A percentile compares a stretch with the other conserved stretches of the same genome.
These are phyloP conservation scores for Ploettnerulaceae sp. DNA, from an alignment of 2,329 filamentous ascomycete genomes.

Conservation along the genomic window DNA sequence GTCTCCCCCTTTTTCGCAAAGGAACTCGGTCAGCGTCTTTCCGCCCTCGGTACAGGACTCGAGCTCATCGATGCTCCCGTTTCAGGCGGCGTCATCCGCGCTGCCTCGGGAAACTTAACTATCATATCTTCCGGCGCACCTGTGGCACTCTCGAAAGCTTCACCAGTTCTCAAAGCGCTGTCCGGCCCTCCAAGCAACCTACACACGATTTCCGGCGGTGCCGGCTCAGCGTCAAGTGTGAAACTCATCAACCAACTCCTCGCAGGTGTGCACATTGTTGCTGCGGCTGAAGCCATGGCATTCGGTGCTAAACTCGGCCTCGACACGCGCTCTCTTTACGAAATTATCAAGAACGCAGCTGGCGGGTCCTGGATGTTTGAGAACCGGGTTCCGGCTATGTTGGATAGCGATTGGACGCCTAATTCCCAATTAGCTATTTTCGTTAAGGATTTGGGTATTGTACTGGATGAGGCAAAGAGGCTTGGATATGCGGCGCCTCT, in stretches of 20 bases:
- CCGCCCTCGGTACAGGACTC: conserved; percentile 54
- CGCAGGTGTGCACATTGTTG: conserved; percentile 52
- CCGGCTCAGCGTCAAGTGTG: conserved; percentile 55
- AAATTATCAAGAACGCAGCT: conserved; percentile 39
- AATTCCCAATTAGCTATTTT: conserved; percentile 36
- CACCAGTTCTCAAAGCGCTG: conserved; percentile 57
- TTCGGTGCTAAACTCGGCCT: conserved; percentile 49
- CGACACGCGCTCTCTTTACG: conserved; percentile 44
- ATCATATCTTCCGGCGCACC: conserved; percentile 66
- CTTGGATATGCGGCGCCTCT: conserved; percentile 34
- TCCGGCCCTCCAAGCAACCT: conserved; percentile 48
- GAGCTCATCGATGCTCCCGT: conserved; percentile 66
- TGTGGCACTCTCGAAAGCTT: conserved; percentile 51
- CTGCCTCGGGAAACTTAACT: conserved; percentile 64
- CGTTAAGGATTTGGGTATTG: conserved; percentile 35
- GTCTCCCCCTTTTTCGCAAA: conserved; percentile 62
- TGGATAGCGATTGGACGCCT: conserved; percentile 33
- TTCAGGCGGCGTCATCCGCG: conserved; percentile 61
- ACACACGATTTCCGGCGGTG: conserved; percentile 52
- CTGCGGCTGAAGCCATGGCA: conserved; percentile 52
- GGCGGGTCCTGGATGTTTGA: conserved; percentile 38
- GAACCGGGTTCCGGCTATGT: conserved; percentile 36
- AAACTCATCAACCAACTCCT: conserved; percentile 59
- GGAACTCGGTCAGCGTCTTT: conserved; percentile 52
- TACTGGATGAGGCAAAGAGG: conserved; percentile 28